Base-by-base conservation (phyloP, 495 filamentous ascomycete species). In the Bryoglossum gracile region DNA sequence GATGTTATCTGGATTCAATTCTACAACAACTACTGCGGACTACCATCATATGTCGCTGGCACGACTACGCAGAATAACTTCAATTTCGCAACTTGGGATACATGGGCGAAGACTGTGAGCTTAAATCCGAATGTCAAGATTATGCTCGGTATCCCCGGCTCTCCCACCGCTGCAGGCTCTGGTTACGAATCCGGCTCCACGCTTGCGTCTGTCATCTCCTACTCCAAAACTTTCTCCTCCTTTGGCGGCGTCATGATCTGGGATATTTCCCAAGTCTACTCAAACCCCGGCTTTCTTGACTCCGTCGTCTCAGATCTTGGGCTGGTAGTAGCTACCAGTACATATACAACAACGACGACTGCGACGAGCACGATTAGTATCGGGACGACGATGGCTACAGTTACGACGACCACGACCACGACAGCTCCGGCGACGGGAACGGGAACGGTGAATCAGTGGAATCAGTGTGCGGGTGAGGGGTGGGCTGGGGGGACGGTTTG, bases 221-320 rank as follows among this genome's bases (percentile, higher is more conserved):
- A 75, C 53, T 60, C 63, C 48, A 70, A 76, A 65, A 61, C 64
- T 34, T 81, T 78, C 58, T 55, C 65, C 1, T 82, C 75, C 59
- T 82, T 86, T 53, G 82, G 82, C 6, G 83, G 83, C 18, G 72
- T 84, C 3, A 85, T 86, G 83, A 67, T 83, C 56, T 87, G 82
- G 83, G 83, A 87, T 68, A 74, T 74, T 53, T 75, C 65, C 10
- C 78, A 82, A 65, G 77, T 75, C 1, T 77, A 75, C 56, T 63
- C 59, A 25, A 86, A 86, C 58, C 5, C 53, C 8, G 80, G 80
- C 5, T 82, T 81, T 57, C 60, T 85, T n/a, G 23, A 30, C 40
- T 5, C 10, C 5, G 45, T 55, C 3, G 14, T 6, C 11, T 23
- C 4, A 8, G 48, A 44, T 53, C 33, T 58, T 13, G 51, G 50